Evolutionary conservation across 2,329 filamentous ascomycete genomes (phyloP), one percentile per base, ranked within the genome.

Genomic region (Epicoccum nigrum): DNA sequence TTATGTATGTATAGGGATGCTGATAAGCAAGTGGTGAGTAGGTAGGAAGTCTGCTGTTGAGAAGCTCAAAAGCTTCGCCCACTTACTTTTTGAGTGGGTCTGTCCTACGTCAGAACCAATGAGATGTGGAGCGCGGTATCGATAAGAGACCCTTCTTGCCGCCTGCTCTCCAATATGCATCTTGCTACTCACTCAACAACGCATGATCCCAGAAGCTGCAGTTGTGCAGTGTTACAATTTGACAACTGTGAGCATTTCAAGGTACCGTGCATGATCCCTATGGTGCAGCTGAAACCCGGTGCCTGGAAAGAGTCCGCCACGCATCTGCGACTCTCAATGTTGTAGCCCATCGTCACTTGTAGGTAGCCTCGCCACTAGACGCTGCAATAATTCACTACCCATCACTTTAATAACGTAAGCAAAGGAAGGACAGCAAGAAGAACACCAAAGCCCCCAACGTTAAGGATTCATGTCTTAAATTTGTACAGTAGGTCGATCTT

Each of bases 81-180:
- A 28, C 17, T 35, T n/a, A n/a, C n/a, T 46, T 52, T 52, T 52
- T 39, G 39, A 31, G 23, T 28, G 49, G 43, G 32, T 43, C 43
- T 35, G 30, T 46, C 38, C 49, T 43, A 52, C 49, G 49, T 52
- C 49, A 52, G 49, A 23, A 16, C 49, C 49, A 52, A 52, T 52
- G 17, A 38, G 37, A 39, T 17, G 49, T 38, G 39, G 49, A 38
- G 19, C 27, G 5, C 17, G 27, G 20, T 52, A 52, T 52, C 49
- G 49, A 52, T 52, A 52, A 34, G 34, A 12, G 16, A 25, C 21
- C 32, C 23, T 43, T 19, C 20, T 43, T 19, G 15, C 32, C 28
- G 7, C 28, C 28, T 9, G 9, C 25, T 31, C 44, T 20, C 16
- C 38, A 7, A 27, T 31, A 12, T 7, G 28, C 21, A 20, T 21